Evolutionary conservation across 2,329 filamentous ascomycete species (phyloP).

Genomic region (Colletotrichum cordylinicola): DNA sequence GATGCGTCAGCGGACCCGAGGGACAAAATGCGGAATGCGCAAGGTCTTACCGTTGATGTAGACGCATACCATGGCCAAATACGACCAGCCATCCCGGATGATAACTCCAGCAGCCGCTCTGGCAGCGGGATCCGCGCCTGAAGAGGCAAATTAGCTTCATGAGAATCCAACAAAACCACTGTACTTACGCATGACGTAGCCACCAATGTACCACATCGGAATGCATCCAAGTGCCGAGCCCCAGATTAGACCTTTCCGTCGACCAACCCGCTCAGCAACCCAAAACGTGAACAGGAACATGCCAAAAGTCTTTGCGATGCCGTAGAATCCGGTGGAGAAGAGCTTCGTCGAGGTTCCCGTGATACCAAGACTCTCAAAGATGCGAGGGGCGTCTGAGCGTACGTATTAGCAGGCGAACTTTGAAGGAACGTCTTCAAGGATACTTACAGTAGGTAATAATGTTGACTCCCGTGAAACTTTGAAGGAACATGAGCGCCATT

Average conservation of each 20-base stretch:
- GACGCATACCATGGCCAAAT: conserved; percentile 50
- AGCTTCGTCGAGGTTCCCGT: conserved; percentile 35
- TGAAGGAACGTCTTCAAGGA: rapidly evolving
- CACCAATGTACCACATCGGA: conserved; percentile 46
- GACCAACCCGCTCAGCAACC: conserved; percentile 53
- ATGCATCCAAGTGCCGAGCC: conserved; percentile 44
- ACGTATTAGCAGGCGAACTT: rapidly evolving
- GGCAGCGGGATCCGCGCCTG: conserved; percentile 32
- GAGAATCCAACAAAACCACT: rapidly evolving
- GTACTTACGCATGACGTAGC: conserved; percentile 32
- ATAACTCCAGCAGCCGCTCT: conserved; percentile 52
- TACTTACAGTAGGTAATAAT: conserved; percentile 61
- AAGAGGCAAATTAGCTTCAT: not conserved
- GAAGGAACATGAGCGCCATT: conserved; percentile 53
- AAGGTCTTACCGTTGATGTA: conserved; percentile 45
- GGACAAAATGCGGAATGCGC: rapidly evolving
- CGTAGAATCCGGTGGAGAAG: conserved; percentile 47
- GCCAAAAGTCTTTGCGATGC: conserved; percentile 40
- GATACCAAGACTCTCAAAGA: conserved; percentile 43
- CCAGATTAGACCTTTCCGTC: conserved; percentile 52
- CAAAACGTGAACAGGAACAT: conserved; percentile 46
- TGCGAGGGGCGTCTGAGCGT: conserved; percentile 35
- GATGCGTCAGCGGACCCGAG: not conserved
- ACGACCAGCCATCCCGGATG: conserved; percentile 43
- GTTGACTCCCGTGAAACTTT: conserved; percentile 52